Percentiles rank a stretch among this genome's conserved stretches.
These are phyloP conservation scores for Schizochytrium sp. DNA, from an alignment of 108 stramenopile genomes.

Conservation along the genomic window DNA sequence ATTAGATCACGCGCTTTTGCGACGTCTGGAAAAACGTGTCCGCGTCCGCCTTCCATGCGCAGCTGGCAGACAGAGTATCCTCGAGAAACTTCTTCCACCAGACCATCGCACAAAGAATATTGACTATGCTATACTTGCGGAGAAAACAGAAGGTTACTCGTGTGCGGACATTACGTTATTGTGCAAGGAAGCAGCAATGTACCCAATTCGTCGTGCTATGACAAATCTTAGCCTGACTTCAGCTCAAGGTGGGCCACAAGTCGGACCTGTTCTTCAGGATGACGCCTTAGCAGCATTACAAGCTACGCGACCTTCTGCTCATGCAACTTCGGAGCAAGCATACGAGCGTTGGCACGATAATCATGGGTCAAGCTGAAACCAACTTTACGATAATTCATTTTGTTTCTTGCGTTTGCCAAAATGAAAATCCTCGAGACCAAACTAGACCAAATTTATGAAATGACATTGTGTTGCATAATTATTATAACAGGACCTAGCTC, in stretches of 20 bases:
- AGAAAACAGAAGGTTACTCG: slow-evolving; percentile 67
- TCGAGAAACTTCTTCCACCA: slow-evolving; percentile 70
- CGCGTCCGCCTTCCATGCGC: slow-evolving; percentile 87
- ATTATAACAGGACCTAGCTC: too few species aligned
- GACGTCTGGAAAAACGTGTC: slow-evolving; percentile 84
- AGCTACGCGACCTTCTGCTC: too few species aligned
- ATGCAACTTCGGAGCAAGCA: too few species aligned
- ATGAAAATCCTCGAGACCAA: too few species aligned
- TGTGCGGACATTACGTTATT: slow-evolving; percentile 77
- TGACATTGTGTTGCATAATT: too few species aligned
- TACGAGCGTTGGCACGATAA: too few species aligned
- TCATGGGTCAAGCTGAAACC: too few species aligned
- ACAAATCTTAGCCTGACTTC: neutral
- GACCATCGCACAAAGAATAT: neutral
- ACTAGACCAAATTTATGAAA: too few species aligned
- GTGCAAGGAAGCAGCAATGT: slow-evolving; percentile 84
- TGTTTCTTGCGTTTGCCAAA: too few species aligned
- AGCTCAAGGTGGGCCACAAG: neutral
- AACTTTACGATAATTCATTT: too few species aligned
- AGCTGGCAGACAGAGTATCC: slow-evolving; percentile 78
- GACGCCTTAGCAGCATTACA: too few species aligned
- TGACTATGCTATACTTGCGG: slow-evolving; percentile 63
- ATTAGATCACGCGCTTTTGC: slow-evolving; percentile 88
- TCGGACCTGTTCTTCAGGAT: too few species aligned
- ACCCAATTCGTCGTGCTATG: slow-evolving; percentile 75